These are phyloP conservation scores for Zopfochytrium polystomum DNA, from an alignment of 371 early-diverging fungal species.

Conservation along the genomic window DNA sequence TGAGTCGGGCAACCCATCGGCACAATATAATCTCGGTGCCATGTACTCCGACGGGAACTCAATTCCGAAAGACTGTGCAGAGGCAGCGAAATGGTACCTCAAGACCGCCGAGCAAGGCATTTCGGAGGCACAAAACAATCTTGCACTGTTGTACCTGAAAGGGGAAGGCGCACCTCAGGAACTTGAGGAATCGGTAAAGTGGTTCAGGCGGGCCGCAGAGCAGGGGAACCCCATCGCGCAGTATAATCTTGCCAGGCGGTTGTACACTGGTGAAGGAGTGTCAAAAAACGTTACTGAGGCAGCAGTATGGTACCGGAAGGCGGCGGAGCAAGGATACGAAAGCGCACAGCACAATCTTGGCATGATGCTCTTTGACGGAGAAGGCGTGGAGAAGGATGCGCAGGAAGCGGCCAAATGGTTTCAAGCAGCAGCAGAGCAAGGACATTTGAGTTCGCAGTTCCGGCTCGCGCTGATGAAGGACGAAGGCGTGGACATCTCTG, in stretches of 20 bases:
- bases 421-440: conserved; percentile 59
- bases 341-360: conserved; percentile 36
- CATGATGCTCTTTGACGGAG: conserved; percentile 44
- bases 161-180: too few relatives aligned
- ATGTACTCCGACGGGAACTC: conserved; percentile 29
- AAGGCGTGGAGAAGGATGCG: conserved; percentile 55
- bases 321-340: conserved; percentile 24
- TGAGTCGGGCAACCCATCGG: conserved; percentile 22
- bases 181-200: conserved; percentile 19
- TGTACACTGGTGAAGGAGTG: conserved; percentile 19
- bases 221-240: conserved; percentile 25
- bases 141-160: background rate
- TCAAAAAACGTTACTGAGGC: conserved; percentile 10
- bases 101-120: conserved; percentile 15
- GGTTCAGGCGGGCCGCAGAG: conserved; percentile 6
- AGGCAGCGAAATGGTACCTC: conserved; percentile 16
- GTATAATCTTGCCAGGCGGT: conserved; percentile 32
- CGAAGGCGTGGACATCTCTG: background rate
- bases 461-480: conserved; percentile 16
- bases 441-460: too few relatives aligned
- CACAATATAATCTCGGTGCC: conserved; percentile 34
- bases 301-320: conserved; percentile 29
- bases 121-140: too few relatives aligned
- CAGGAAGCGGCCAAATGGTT: conserved; percentile 59
- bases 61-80: conserved; percentile 3